Evolutionary conservation across 257 asterid genomes (phyloP).

Genomic region (Coffea canephora): DNA sequence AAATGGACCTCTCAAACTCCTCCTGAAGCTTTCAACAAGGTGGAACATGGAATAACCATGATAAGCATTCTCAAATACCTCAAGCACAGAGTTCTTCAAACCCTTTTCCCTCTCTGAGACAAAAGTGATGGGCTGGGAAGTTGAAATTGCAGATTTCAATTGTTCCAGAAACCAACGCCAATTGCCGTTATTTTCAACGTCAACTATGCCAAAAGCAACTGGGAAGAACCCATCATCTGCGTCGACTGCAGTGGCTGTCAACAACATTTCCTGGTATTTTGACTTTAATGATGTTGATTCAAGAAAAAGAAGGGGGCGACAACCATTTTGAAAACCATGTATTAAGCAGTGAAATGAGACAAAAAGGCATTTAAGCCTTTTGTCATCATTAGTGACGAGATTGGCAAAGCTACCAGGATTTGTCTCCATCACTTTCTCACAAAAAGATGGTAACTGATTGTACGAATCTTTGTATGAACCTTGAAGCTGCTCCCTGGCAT

Average conservation of each 20-base stretch:
- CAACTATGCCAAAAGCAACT: slow-evolving; percentile 73
- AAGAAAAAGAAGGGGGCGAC: slow-evolving; percentile 87
- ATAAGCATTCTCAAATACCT: slow-evolving; percentile 58
- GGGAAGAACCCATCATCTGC: slow-evolving; percentile 86
- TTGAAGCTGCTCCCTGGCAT: slow-evolving; percentile 78
- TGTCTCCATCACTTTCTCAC: slow-evolving; percentile 55
- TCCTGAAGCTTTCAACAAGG: slow-evolving; percentile 78
- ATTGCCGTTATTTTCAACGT: slow-evolving; percentile 56
- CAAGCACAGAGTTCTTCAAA: slow-evolving; percentile 41
- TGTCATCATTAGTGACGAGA: slow-evolving; percentile 53
- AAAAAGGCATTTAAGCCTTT: slow-evolving; percentile 56
- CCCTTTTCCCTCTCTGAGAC: slow-evolving; percentile 81
- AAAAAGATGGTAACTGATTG: slow-evolving; percentile 67
- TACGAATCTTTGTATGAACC: slow-evolving; percentile 78
- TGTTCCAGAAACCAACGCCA: slow-evolving; percentile 89
- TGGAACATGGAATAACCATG: slow-evolving; percentile 82
- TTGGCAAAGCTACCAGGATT: slow-evolving; percentile 71
- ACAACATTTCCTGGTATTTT: slow-evolving; percentile 58
- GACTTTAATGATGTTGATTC: slow-evolving; percentile 71
- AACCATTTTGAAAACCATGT: slow-evolving; percentile 58
- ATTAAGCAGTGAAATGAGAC: slow-evolving; percentile 56
- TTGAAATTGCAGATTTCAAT: slow-evolving; percentile 58
- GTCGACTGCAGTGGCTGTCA: slow-evolving; percentile 77
- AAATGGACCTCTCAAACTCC: slow-evolving; percentile 75
- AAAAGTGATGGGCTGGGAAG: slow-evolving; percentile 56